These are phyloP conservation scores for Phytopythium aichiense DNA, from an alignment of 352 stramenopile genomes.

Conservation along the genomic window DNA sequence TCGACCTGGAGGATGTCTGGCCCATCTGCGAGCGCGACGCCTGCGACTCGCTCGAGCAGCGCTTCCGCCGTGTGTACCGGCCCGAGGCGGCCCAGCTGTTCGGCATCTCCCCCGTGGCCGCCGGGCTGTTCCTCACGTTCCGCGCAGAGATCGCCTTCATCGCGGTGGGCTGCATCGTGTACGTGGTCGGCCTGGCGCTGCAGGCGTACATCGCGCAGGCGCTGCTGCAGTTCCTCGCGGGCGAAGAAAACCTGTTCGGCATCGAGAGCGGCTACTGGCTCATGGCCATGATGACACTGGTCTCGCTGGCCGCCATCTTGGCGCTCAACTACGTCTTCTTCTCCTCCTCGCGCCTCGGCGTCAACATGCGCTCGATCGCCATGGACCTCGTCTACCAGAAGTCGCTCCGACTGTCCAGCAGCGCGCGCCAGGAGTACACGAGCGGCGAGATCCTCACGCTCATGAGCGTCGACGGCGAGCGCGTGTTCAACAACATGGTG, in stretches of 20 bases:
- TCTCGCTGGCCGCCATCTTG: slow-evolving; percentile 20
- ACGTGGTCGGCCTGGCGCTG: slow-evolving; percentile 20
- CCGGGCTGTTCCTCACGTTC: slow-evolving; percentile 18
- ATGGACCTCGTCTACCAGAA: slow-evolving; percentile 45
- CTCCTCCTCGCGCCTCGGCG: slow-evolving; percentile 24
- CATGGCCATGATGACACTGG: slow-evolving; percentile 17
- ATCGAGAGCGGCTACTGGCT: slow-evolving; percentile 26
- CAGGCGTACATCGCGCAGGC: slow-evolving; percentile 24
- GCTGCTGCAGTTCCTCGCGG: slow-evolving; percentile 26
- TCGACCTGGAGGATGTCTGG: slow-evolving; percentile 30
- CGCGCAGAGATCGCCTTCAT: slow-evolving; percentile 10
- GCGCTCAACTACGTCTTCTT: slow-evolving; percentile 36
- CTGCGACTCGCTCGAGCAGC: slow-evolving; percentile 15
- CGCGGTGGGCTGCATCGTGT: slow-evolving; percentile 16
- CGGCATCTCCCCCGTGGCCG: slow-evolving; percentile 14
- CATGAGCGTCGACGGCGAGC: slow-evolving; percentile 36
- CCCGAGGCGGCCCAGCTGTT: slow-evolving; percentile 6
- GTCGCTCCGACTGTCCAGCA: slow-evolving; percentile 60
- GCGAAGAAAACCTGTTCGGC: slow-evolving; percentile 22
- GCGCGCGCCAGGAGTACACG: slow-evolving; percentile 25
- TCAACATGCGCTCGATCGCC: slow-evolving; percentile 34
- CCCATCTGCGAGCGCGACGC: slow-evolving; percentile 18
- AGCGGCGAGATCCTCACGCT: slow-evolving; percentile 37
- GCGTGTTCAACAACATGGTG: slow-evolving; percentile 27
- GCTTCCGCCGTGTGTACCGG: slow-evolving; percentile 17